Base-by-base conservation (phyloP, 768 basidiomycete species). In the Mrakia gelida region DNA sequence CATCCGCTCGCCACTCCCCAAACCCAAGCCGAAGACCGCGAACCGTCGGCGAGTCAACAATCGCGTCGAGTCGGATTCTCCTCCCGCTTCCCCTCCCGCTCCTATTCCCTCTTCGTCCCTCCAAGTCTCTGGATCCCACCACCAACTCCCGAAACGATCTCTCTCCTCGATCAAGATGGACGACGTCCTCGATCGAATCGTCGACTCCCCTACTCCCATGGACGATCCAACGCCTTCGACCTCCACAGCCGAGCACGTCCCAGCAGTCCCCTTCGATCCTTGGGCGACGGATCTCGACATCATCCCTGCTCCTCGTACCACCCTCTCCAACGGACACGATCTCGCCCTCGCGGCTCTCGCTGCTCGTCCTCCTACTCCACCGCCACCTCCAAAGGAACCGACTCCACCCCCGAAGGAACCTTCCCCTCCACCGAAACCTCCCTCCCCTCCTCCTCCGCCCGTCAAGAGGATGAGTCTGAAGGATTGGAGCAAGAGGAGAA, bases 51-150 rank as follows among this genome's bases (percentile, higher is more conserved):
- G 77, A 13, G 65, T 73, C 41, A 73, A 56, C 54, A 78, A 73
- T 26, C 77, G 77, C 11, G 77, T 78, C 67, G 77, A 78, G 61
- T 78, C 77, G 16, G 77, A 68, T 32, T 73, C 71, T 16, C 77
- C 77, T 18, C 77, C 77, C 16, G 43, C 30, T 2, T 74, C 77
- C 11, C 71, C 77, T 32, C 77, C 26, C 26, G 30, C 49, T 28
- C 21, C 70, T 21, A 0, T 34, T 18, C 16, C n/a, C 11, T 30
- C 65, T 23, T 26, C 52, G 26, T 10, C 30, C 13, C 56, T n/a
- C 13, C 38, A 30, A 26, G n/a, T 41, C 2, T 43, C 28, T 41
- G 21, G 65, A 32, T 43, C 65, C 49, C 8, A 43, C 18, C 34
- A 43, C 34, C 28, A 56, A 10, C 54, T 59, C 28, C 38, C 41